A percentile compares a stretch with the other conserved stretches of the same genome.
phyloP scores from a whole-genome alignment of 169 alveolate species.

The Cyclospora cayetanensis region DNA sequence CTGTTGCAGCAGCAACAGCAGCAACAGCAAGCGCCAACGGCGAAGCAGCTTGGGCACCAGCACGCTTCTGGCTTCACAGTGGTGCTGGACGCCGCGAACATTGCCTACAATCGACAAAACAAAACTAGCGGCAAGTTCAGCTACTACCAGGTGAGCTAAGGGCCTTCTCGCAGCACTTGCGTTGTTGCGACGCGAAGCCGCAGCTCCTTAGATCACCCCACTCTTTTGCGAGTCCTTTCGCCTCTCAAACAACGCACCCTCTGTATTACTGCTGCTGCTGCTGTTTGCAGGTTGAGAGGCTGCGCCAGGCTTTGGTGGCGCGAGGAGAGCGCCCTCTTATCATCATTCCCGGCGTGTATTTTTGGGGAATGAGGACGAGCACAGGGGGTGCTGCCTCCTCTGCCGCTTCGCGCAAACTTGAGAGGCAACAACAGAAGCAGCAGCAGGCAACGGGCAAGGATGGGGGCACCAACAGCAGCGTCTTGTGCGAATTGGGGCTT shows the following conservation, averaged over 20 bases:
- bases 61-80: neutral
- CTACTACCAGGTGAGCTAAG: slow-evolving; percentile 7
- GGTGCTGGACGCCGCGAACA: slow-evolving; percentile 47
- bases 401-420: neutral
- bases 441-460: neutral
- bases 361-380: slow-evolving; percentile 18
- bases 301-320: slow-evolving; percentile 1
- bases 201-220: too few relatives aligned
- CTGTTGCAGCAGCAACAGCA: neutral
- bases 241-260: neutral
- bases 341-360: slow-evolving; percentile 24
- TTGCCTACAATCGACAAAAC: slow-evolving; percentile 51
- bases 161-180: neutral
- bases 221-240: too few relatives aligned
- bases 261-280: neutral
- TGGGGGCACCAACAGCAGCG: neutral
- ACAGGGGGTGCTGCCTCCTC: neutral
- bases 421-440: neutral
- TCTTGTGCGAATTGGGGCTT: neutral
- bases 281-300: slow-evolving; percentile 2
- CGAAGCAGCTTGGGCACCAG: neutral
- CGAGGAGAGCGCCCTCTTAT: slow-evolving; percentile 53
- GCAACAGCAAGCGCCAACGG: neutral
- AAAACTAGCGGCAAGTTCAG: neutral
- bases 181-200: too few relatives aligned